Percentiles rank a stretch among this genome's conserved stretches.
Conservation (phyloP, 2,329 filamentous ascomycete genomes). For the Exophiala alcalophila region DNA sequence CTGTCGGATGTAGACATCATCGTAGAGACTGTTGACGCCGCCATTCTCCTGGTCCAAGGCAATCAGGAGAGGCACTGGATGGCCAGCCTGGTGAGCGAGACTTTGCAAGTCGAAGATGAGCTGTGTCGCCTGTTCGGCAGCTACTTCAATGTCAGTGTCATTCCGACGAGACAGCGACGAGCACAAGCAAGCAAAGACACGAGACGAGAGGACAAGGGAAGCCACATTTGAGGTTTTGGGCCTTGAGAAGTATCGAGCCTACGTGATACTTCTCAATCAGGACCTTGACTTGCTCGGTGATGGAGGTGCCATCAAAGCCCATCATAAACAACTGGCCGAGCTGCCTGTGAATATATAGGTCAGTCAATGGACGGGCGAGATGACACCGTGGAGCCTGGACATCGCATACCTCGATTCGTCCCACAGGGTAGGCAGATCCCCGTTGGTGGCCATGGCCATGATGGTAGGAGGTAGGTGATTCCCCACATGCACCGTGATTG, state of each 20-base stretch:
- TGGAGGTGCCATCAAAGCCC: conserved; percentile 64
- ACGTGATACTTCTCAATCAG: conserved; percentile 70
- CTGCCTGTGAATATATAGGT: conserved; percentile 67
- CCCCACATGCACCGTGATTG: conserved; percentile 26
- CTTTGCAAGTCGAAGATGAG: conserved; percentile 89
- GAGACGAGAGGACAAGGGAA: conserved; percentile 12
- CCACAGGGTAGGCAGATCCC: conserved; percentile 34
- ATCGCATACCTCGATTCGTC: conserved; percentile 29
- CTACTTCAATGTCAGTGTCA: conserved; percentile 47
- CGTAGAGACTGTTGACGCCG: conserved; percentile 92
- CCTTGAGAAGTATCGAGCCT: conserved; percentile 71
- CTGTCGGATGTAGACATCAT: conserved; percentile 92
- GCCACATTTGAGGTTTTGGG: conserved; percentile 64
- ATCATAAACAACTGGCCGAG: conserved; percentile 63
- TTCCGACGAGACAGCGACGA: conserved; percentile 31
- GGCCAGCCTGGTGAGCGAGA: conserved; percentile 84
- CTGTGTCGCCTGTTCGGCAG: conserved; percentile 82
- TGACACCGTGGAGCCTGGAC: conserved; percentile 14
- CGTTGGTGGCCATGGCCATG: conserved; percentile 29
- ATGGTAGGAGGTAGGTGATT: conserved; percentile 9
- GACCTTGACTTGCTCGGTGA: conserved; percentile 60
- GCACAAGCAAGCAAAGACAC: conserved; percentile 20
- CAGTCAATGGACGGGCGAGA: conserved; percentile 38
- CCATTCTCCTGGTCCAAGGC: conserved; percentile 97
- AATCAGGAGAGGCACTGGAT: conserved; percentile 84